These are phyloP conservation scores for Tulasnella sp. DNA, from an alignment of 768 basidiomycete genomes.

Conservation along the genomic window DNA sequence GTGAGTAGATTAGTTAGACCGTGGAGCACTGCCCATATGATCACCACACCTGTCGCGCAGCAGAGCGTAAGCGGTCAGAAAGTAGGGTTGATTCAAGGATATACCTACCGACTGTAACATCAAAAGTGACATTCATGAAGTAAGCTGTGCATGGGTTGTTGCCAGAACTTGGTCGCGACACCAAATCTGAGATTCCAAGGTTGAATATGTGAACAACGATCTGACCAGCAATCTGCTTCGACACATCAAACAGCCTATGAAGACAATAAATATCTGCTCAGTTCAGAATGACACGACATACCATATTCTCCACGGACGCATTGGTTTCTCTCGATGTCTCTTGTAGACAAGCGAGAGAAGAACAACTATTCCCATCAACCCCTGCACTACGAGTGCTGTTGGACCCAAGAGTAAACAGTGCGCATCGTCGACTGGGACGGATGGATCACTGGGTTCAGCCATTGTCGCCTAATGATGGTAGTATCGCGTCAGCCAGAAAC, in stretches of 20 bases:
- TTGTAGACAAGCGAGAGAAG: conserved; percentile 77
- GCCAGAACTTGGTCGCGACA: conserved; percentile 35
- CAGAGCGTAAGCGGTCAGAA: conserved; percentile 11
- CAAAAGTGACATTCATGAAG: conserved; percentile 84
- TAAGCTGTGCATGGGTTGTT: conserved; percentile 86
- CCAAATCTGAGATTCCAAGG: conserved; percentile 62
- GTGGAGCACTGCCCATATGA: conserved; percentile 65
- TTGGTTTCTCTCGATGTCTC: conserved; percentile 70
- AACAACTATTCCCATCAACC: conserved; percentile 81
- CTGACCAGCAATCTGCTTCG: conserved; percentile 81
- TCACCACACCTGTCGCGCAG: conserved; percentile 49
- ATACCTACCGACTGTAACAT: conserved; percentile 73
- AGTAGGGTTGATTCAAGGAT: neutral
- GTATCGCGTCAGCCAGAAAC: neutral
- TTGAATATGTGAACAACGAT: conserved; percentile 70
- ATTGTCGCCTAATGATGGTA: neutral
- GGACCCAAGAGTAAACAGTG: conserved; percentile 37
- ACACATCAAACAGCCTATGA: conserved; percentile 77
- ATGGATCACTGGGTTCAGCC: neutral
- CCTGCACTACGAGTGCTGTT: conserved; percentile 53
- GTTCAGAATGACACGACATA: conserved; percentile 25
- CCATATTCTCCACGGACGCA: conserved; percentile 91
- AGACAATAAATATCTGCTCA: neutral
- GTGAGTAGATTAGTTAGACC: conserved; percentile 50
- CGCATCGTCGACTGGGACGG: conserved; percentile 30